Base-by-base conservation (phyloP, 1,139 yeast genomes). In the Blastobotrys raffinosifermentans region DNA sequence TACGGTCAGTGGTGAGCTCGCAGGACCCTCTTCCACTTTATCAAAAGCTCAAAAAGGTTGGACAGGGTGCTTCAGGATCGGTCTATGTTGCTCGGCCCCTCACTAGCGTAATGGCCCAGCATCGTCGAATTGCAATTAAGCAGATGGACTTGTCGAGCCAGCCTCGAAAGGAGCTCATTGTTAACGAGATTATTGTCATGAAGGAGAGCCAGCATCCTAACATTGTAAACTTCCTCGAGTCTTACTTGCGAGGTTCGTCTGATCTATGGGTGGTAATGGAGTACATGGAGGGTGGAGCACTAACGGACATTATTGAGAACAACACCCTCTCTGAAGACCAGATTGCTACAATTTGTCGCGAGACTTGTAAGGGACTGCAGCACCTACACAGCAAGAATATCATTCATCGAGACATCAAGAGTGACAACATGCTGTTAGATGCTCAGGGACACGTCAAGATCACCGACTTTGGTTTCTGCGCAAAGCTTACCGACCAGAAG, bases 51-150 rank as follows among this genome's bases (percentile, higher is more conserved):
- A 93, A 85, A 60, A 87, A 87, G 57, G 95, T 96, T 2, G 99
- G 99, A n/a, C 98, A 93, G 65, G 99, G 99, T 53, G 99, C 98
- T 1, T 79, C 91, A 45, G 99, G 99, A 13, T 83, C 91, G 1
- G 99, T 93, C 16, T 93, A 85, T 55, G 72, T 91, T 38, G 98
- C 97, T 0, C 77, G 79, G 51, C 75, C 86, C 26, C 63, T 78
- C 43, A 64, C 70, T 40, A 57, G 53, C 34, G 40, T 38, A 22
- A 44, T 50, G 42, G 44, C 46, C 21, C 34, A 34, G 26, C 54
- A 53, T 32, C 48, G 54, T 16, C 53, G 58, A 29, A 71, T 67
- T n/a, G 98, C 98, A 2, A 85, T 91, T 49, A 91, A 91, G 61
- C 96, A 89, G 65, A 91, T 91, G 89, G 91, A 87, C 52, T 65